A percentile compares a stretch with the other conserved stretches of the same genome.
Evolutionary conservation across 768 basidiomycete genomes (phyloP).

Genomic region (Tylopilus balloui): DNA sequence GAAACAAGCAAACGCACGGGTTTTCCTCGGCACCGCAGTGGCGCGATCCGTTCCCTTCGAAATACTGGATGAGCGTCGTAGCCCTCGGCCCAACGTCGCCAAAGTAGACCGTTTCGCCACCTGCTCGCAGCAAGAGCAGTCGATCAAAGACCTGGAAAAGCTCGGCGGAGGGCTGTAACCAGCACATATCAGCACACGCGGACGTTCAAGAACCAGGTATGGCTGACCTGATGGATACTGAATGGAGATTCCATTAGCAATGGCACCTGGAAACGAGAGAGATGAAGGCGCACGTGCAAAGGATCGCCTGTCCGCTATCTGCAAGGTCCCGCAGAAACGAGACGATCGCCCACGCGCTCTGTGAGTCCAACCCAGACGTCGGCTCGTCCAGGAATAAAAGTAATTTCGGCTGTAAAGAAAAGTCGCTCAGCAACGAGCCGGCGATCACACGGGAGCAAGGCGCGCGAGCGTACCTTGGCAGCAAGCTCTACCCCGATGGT

Average conservation of each 20-base stretch:
- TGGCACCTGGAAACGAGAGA: too few relatives aligned
- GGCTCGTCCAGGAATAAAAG: slow-evolving; percentile 60
- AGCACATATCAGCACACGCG: background rate
- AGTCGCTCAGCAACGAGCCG: background rate
- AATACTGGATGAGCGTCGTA: slow-evolving; percentile 19
- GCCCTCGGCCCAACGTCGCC: slow-evolving; percentile 37
- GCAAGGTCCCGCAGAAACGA: slow-evolving; percentile 49
- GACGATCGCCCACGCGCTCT: slow-evolving; percentile 48
- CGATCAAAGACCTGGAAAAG: slow-evolving; percentile 52
- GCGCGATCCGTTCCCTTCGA: background rate
- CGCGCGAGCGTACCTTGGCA: slow-evolving; percentile 49
- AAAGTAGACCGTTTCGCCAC: slow-evolving; percentile 68
- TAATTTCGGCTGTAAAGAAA: slow-evolving; percentile 34
- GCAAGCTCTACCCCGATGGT: slow-evolving; percentile 62
- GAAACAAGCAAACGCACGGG: too few relatives aligned
- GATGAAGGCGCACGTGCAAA: slow-evolving; percentile 48
- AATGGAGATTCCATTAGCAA: too few relatives aligned
- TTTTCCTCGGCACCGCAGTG: background rate
- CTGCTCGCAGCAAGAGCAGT: slow-evolving; percentile 44
- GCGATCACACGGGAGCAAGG: background rate
- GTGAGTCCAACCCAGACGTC: slow-evolving; percentile 52
- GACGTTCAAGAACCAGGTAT: background rate
- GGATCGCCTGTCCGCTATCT: slow-evolving; percentile 49
- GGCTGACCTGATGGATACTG: too few relatives aligned
- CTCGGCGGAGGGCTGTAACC: slow-evolving; percentile 11